Evolutionary conservation across 139 green algal genomes (phyloP).

Genomic region (Asterochloris sp.): DNA sequence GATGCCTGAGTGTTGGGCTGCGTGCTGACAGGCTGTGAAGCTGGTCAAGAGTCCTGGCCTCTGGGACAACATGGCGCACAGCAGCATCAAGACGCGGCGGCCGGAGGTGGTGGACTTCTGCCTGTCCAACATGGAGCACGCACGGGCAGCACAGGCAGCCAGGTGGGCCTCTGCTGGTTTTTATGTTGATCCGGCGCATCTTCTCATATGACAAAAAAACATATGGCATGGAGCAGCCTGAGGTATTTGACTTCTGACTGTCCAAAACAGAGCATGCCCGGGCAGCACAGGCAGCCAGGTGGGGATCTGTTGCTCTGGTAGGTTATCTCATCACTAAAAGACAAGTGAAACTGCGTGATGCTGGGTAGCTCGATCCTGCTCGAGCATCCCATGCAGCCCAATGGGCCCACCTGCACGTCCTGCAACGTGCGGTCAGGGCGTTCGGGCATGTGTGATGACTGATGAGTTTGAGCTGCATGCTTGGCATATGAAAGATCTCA

Average conservation of each 20-base stretch:
- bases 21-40: slow-evolving; percentile 39
- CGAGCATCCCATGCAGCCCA: no score
- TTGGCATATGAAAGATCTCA: no score
- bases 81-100: slow-evolving; percentile 69
- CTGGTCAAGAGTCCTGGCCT: slow-evolving; percentile 53
- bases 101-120: slow-evolving; percentile 77
- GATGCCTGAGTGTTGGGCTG: no score
- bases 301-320: slow-evolving; percentile 27
- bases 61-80: slow-evolving; percentile 70
- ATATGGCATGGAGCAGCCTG: slow-evolving; percentile 63
- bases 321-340: no score
- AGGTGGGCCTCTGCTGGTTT: slow-evolving; percentile 33
- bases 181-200: no score
- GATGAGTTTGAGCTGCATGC: no score
- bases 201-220: no score
- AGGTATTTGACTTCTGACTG: slow-evolving; percentile 75
- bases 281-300: slow-evolving; percentile 52
- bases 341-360: no score
- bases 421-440: no score
- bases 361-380: no score
- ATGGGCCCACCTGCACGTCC: no score
- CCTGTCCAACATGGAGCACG: slow-evolving; percentile 74
- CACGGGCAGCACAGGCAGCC: slow-evolving; percentile 45
- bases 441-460: no score
- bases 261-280: slow-evolving; percentile 66